Evolutionary conservation across 78 protist species (phyloP).

Genomic region (Tieghemostelium lacteum): DNA sequence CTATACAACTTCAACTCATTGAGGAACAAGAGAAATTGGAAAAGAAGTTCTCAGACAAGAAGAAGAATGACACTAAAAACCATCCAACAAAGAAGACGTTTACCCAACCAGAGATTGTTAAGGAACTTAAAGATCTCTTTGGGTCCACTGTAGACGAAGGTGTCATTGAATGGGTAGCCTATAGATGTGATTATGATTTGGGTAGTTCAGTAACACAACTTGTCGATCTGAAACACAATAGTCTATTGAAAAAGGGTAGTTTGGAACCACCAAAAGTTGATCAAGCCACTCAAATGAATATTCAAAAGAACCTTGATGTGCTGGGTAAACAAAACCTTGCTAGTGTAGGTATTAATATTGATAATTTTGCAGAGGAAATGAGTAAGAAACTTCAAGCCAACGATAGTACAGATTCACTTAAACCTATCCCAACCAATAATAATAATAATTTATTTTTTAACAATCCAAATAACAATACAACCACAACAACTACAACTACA

Average conservation of each 20-base stretch:
- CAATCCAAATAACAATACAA: no score
- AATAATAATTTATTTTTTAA: no score
- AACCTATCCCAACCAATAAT: no score
- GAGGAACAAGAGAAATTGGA: conserved; percentile 74
- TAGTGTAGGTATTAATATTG: background rate
- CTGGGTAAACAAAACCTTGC: background rate
- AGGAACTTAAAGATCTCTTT: conserved; percentile 62
- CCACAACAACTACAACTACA: no score
- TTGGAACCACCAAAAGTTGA: no score
- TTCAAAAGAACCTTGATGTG: background rate
- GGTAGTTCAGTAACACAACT: conserved; percentile 52
- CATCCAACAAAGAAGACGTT: conserved; percentile 59
- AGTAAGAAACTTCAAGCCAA: background rate
- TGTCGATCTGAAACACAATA: conserved; percentile 53
- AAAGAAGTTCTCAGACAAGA: conserved; percentile 40
- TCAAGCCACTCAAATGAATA: background rate
- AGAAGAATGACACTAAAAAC: conserved; percentile 3
- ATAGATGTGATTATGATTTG: conserved; percentile 48
- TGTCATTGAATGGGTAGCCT: conserved; percentile 80
- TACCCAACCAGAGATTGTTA: conserved; percentile 60
- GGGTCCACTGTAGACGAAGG: conserved; percentile 55
- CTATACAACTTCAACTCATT: conserved; percentile 46
- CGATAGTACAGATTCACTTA: no score
- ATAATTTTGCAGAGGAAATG: background rate
- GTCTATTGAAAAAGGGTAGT: conserved; percentile 20